Percentiles rank a stretch among this genome's conserved stretches.
Evolutionary conservation across 2,329 filamentous ascomycete genomes (phyloP).

Genomic region (Fonsecaea pedrosoi): DNA sequence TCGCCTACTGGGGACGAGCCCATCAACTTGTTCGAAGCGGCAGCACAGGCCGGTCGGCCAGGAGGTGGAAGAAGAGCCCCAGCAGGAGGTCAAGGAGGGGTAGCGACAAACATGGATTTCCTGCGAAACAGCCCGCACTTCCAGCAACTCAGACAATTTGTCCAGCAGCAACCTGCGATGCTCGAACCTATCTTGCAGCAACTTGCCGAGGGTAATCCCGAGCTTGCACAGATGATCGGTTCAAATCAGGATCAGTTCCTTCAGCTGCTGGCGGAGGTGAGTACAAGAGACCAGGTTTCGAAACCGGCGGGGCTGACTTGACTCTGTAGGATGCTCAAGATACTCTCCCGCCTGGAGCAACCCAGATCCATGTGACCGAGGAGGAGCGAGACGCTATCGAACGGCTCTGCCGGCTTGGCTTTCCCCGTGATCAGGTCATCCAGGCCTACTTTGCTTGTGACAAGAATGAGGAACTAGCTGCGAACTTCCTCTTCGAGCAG

Average conservation of each 20-base stretch:
- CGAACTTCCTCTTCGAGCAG: slow-evolving; percentile 98
- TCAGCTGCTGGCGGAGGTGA: slow-evolving; percentile 76
- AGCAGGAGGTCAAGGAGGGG: slow-evolving; percentile 48
- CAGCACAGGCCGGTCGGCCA: slow-evolving; percentile 70
- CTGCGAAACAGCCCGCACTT: slow-evolving; percentile 95
- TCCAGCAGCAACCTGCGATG: slow-evolving; percentile 98
- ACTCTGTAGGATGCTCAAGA: slow-evolving; percentile 58
- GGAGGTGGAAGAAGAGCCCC: slow-evolving; percentile 45
- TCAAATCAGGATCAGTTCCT: slow-evolving; percentile 94
- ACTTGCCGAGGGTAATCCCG: slow-evolving; percentile 91
- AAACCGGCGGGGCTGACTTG: slow-evolving; percentile 11
- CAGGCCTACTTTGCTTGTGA: slow-evolving; percentile 99
- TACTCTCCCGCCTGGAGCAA: slow-evolving; percentile 83
- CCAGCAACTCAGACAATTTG: slow-evolving; percentile 94
- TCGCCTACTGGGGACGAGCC: slow-evolving; percentile 63
- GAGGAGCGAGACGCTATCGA: slow-evolving; percentile 98
- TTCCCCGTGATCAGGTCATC: slow-evolving; percentile 89
- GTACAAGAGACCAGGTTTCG: not conserved
- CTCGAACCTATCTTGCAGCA: slow-evolving; percentile 97
- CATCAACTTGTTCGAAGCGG: slow-evolving; percentile 91
- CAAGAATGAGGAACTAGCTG: slow-evolving; percentile 98
- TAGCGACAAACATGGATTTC: slow-evolving; percentile 79
- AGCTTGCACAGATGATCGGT: slow-evolving; percentile 89
- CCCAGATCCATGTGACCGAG: slow-evolving; percentile 89
- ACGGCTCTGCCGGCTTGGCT: slow-evolving; percentile 91